A percentile compares a stretch with the other conserved stretches of the same genome.
Conservation (phyloP, 2,329 filamentous ascomycete species). For the Coniochaeta prunicola region DNA sequence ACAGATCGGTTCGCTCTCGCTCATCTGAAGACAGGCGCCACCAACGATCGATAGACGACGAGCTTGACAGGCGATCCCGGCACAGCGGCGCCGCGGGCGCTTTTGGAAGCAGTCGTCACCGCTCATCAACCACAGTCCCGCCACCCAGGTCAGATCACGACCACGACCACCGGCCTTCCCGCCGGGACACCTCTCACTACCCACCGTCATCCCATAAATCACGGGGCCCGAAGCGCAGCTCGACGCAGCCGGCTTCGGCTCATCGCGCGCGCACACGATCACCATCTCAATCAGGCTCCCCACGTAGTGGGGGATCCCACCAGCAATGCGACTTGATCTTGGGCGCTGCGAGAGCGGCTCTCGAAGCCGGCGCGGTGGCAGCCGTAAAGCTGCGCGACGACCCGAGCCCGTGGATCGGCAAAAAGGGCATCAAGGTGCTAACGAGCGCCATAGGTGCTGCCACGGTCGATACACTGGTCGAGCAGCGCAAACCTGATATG, state of each 20-base stretch:
- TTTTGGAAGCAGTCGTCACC: background rate
- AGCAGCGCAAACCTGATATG: slow-evolving; percentile 11
- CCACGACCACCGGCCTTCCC: background rate
- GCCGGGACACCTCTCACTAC: background rate
- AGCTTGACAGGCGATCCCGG: background rate
- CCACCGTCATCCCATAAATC: background rate
- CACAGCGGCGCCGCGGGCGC: background rate
- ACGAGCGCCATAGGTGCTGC: slow-evolving; percentile 14
- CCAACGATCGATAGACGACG: background rate
- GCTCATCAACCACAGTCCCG: background rate
- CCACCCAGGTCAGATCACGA: background rate
- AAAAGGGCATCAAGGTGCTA: slow-evolving; percentile 15
- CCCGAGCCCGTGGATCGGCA: slow-evolving; percentile 14
- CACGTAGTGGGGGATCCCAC: slow-evolving; percentile 15
- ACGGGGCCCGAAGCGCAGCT: background rate
- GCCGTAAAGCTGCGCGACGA: slow-evolving; percentile 16
- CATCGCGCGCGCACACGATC: background rate
- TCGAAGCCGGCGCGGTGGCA: slow-evolving; percentile 17
- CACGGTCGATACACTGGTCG: slow-evolving; percentile 15
- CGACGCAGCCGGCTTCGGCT: background rate
- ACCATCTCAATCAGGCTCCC: background rate
- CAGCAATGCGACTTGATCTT: slow-evolving; percentile 16
- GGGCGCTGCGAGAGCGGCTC: slow-evolving; percentile 7
- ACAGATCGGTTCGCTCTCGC: background rate
- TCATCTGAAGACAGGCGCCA: background rate